Percentiles rank a stretch among this genome's conserved stretches.
phyloP scores from a whole-genome alignment of 805 yeast genomes.

The Pichia rugopelliculosa region DNA sequence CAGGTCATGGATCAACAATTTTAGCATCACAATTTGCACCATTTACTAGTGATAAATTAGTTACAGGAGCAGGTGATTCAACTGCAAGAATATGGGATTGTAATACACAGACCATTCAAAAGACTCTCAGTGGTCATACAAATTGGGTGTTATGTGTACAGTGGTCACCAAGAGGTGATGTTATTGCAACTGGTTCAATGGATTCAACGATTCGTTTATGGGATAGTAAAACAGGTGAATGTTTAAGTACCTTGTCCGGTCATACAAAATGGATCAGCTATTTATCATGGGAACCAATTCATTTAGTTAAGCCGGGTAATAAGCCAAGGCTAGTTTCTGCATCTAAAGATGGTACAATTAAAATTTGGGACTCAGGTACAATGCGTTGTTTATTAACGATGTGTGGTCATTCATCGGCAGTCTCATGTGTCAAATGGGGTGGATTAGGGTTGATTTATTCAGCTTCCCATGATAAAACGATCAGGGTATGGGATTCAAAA shows the following conservation, averaged over 20 bases:
- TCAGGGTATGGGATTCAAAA: constrained; percentile 81
- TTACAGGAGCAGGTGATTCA: constrained; percentile 93
- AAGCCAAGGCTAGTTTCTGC: constrained; percentile 72
- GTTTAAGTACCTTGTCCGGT: constrained; percentile 61
- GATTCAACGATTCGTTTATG: constrained; percentile 84
- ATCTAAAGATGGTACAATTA: constrained; percentile 85
- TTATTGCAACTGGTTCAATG: constrained; percentile 94
- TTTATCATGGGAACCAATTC: constrained; percentile 91
- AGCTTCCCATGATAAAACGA: constrained; percentile 93
- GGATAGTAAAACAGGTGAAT: constrained; percentile 71
- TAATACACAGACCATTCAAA: constrained; percentile 84
- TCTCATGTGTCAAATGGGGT: constrained; percentile 96
- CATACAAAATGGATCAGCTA: constrained; percentile 88
- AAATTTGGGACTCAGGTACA: constrained; percentile 79
- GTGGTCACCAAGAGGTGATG: constrained; percentile 88
- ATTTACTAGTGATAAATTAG: constrained; percentile 72
- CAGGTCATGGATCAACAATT: constrained; percentile 94
- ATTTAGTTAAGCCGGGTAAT: constrained; percentile 59
- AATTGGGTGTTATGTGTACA: constrained; percentile 92
- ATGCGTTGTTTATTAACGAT: constrained; percentile 62
- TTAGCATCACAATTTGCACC: constrained; percentile 93
- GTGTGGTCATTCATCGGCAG: constrained; percentile 83
- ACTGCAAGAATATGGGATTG: constrained; percentile 98
- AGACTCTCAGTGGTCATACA: constrained; percentile 73
- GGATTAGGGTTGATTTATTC: constrained; percentile 80